Evolutionary conservation across 495 filamentous ascomycete species (phyloP), one percentile per base, ranked within the genome.

Genomic region (Thermochaetoides thermophila): DNA sequence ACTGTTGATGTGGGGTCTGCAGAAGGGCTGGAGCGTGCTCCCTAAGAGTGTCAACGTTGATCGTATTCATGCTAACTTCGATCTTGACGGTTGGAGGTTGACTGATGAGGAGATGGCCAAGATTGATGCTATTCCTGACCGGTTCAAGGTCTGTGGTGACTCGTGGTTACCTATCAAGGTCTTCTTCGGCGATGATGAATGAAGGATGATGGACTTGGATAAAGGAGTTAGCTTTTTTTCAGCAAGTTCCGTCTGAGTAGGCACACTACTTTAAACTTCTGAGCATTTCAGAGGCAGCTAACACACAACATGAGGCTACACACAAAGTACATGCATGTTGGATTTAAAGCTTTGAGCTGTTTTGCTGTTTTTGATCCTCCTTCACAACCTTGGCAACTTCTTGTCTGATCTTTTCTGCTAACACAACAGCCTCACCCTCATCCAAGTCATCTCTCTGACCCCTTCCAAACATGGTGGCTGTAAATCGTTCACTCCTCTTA

Each of bases 141-240:
- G 79, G 35, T 78, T 79, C 60, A 83, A 82, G 70, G 74, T 82
- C 34, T 82, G 75, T 39, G 67, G 63, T 14, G 78, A 83, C 44
- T 43, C 27, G 31, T 82, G 77, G 75, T 48, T 84, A 46, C 79
- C 78, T 3, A 46, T 83, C 19, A 80, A 78, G 69, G 79, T 87
- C 6, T 89, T 89, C 69, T 84, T 84, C 55, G 83, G 81, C 7
- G 81, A 86, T 53, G 84, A 84, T 44, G 81, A 86, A 37, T 53
- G 30, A 40, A 24, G 20, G 20, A n/a, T n/a, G n/a, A n/a, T n/a
- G n/a, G n/a, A n/a, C n/a, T n/a, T n/a, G n/a, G n/a, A n/a, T n/a
- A n/a, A n/a, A n/a, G n/a, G n/a, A n/a, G n/a, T n/a, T n/a, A n/a
- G n/a, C n/a, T n/a, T n/a, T n/a, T n/a, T n/a, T n/a, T n/a, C n/a